Conservation (phyloP, 139 green algal species). For the Chlorella sorokiniana region DNA sequence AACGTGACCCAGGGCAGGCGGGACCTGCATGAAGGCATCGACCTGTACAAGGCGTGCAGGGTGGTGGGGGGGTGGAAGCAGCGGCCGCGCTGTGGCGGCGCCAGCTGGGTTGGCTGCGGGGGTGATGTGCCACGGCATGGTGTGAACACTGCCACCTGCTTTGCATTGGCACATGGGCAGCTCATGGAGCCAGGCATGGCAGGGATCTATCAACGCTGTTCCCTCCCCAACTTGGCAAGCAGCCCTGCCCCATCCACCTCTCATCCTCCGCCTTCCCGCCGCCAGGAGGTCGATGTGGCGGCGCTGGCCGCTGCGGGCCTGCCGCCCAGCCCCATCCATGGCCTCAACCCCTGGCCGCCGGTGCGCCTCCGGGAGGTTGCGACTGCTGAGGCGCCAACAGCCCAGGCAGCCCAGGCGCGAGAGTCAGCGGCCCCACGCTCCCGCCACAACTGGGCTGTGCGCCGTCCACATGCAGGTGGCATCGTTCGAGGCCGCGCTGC, state of each 20-base stretch:
- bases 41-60: slow-evolving; percentile 56
- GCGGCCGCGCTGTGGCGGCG: no score
- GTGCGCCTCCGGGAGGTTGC: not conserved
- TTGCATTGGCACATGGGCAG: no score
- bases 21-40: slow-evolving; percentile 65
- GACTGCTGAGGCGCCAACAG: not conserved
- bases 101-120: no score
- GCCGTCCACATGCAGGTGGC: no score
- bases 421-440: not conserved
- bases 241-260: no score
- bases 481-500: slow-evolving; percentile 38
- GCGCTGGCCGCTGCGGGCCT: not conserved
- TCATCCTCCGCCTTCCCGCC: not conserved
- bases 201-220: no score
- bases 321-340: slow-evolving; percentile 52
- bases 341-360: slow-evolving; percentile 62
- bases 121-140: no score
- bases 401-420: not conserved
- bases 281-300: not conserved
- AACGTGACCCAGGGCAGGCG: slow-evolving; percentile 64
- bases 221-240: no score
- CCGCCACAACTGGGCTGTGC: not conserved
- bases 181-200: no score
- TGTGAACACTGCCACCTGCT: no score
- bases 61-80: not conserved